These are phyloP conservation scores for Colletotrichum sp. DNA, from an alignment of 2,329 filamentous ascomycete genomes.

Conservation along the genomic window DNA sequence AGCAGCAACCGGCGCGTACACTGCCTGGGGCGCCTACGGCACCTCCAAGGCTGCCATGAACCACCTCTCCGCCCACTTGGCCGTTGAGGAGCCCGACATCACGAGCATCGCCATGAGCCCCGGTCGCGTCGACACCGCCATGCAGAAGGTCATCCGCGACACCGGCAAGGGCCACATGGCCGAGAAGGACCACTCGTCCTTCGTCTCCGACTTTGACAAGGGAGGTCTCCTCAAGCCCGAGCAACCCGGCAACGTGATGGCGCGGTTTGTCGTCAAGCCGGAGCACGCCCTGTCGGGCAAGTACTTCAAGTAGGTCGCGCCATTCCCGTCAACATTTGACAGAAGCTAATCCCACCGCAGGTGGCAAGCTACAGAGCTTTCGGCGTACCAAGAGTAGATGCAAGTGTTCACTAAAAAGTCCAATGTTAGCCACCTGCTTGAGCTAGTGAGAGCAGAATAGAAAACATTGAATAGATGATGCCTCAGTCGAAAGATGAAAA, in stretches of 20 bases:
- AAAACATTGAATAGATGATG: constrained; percentile 32
- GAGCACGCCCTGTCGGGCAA: constrained; percentile 74
- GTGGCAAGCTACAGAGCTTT: constrained; percentile 59
- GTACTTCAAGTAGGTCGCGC: constrained; percentile 69
- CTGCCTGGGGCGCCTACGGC: constrained; percentile 81
- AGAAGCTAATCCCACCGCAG: constrained; percentile 38
- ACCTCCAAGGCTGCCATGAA: constrained; percentile 85
- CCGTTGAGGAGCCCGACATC: constrained; percentile 77
- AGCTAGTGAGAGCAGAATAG: constrained; percentile 24
- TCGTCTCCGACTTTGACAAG: constrained; percentile 70
- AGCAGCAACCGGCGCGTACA: constrained; percentile 69
- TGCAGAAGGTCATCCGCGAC: constrained; percentile 85
- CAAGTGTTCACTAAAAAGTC: constrained; percentile 11
- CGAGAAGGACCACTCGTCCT: constrained; percentile 65
- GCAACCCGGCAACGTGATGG: constrained; percentile 86
- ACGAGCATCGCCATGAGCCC: constrained; percentile 76
- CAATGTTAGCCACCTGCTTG: constrained; percentile 24
- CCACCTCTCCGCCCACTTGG: constrained; percentile 75
- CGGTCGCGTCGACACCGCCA: constrained; percentile 85
- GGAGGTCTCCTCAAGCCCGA: constrained; percentile 81
- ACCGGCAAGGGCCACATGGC: constrained; percentile 55
- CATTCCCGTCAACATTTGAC: background rate
- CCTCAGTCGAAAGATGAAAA: constrained; percentile 88
- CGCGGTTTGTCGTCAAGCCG: constrained; percentile 72
- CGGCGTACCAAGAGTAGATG: constrained; percentile 48